Percentiles rank a stretch among this genome's conserved stretches.
Conservation (phyloP, 192 early-diverging fungal genomes). For the Coemansia sp. region DNA sequence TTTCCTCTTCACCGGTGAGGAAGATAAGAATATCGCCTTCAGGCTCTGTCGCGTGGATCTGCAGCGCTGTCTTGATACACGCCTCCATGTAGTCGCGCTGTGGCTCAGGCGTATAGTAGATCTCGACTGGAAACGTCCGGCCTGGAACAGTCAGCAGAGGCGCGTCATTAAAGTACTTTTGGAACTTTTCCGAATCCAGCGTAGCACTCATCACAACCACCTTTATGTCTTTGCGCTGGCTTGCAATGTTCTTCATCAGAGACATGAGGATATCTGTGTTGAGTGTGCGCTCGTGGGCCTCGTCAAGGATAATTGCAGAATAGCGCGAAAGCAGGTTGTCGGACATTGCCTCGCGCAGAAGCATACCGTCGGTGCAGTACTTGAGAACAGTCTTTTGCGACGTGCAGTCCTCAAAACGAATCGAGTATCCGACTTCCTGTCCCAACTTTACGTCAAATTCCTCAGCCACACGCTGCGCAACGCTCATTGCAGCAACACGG, state of each 20-base stretch:
- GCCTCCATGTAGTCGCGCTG: slow-evolving; percentile 97
- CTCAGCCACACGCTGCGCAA: slow-evolving; percentile 97
- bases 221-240: slow-evolving; percentile 78
- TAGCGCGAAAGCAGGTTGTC: slow-evolving; percentile 86
- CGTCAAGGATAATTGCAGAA: slow-evolving; percentile 95
- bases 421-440: slow-evolving; percentile 95
- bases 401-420: slow-evolving; percentile 98
- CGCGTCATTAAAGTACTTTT: slow-evolving; percentile 96
- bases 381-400: slow-evolving; percentile 82
- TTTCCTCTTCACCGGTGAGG: slow-evolving; percentile 98
- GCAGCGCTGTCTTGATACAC: slow-evolving; percentile 90
- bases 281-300: slow-evolving; percentile 97
- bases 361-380: slow-evolving; percentile 99
- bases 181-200: slow-evolving; percentile 97
- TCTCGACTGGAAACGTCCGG: slow-evolving; percentile 97
- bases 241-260: slow-evolving; percentile 88
- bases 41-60: slow-evolving; percentile 91
- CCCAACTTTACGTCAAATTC: slow-evolving; percentile 95
- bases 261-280: slow-evolving; percentile 99
- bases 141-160: slow-evolving; percentile 92
- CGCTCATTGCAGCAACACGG: slow-evolving; percentile 99
- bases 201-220: slow-evolving; percentile 98
- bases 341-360: slow-evolving; percentile 95
- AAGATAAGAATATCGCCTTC: slow-evolving; percentile 97
- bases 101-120: slow-evolving; percentile 96